These are phyloP conservation scores for Trametes pubescens DNA, from an alignment of 1,284 basidiomycete species.

Conservation along the genomic window DNA sequence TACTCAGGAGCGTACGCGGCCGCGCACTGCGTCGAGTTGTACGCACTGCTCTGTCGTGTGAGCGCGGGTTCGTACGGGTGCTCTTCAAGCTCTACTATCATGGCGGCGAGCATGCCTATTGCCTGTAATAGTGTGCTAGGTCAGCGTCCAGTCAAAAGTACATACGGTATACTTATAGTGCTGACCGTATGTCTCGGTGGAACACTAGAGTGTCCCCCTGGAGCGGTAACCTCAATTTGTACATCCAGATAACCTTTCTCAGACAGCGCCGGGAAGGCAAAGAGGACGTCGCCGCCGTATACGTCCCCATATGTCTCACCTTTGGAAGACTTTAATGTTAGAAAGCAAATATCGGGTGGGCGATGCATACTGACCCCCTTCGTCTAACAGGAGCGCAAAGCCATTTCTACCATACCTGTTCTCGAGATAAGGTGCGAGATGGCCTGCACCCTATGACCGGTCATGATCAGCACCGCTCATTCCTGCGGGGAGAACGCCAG, in stretches of 20 bases:
- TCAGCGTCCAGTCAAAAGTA: not conserved
- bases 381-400: conserved; percentile 63
- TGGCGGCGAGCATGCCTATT: conserved; percentile 61
- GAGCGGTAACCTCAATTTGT: conserved; percentile 54
- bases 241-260: conserved; percentile 75
- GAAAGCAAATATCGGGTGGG: no score
- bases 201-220: conserved; percentile 72
- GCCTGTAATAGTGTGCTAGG: conserved; percentile 40
- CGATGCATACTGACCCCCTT: conserved; percentile 47
- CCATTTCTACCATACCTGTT: conserved; percentile 58
- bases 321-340: conserved; percentile 20
- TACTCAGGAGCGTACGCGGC: conserved; percentile 35
- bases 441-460: conserved; percentile 52
- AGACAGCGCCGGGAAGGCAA: conserved; percentile 59
- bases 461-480: not conserved
- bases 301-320: conserved; percentile 42
- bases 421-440: conserved; percentile 55
- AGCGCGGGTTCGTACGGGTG: conserved; percentile 51
- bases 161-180: no score
- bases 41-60: conserved; percentile 35
- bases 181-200: conserved; percentile 64
- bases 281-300: conserved; percentile 45
- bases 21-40: conserved; percentile 36
- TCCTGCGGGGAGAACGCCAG: no score
- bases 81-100: conserved; percentile 58